Evolutionary conservation across 148 eudicot genomes (phyloP).

Genomic region (Persicaria maculosa): DNA sequence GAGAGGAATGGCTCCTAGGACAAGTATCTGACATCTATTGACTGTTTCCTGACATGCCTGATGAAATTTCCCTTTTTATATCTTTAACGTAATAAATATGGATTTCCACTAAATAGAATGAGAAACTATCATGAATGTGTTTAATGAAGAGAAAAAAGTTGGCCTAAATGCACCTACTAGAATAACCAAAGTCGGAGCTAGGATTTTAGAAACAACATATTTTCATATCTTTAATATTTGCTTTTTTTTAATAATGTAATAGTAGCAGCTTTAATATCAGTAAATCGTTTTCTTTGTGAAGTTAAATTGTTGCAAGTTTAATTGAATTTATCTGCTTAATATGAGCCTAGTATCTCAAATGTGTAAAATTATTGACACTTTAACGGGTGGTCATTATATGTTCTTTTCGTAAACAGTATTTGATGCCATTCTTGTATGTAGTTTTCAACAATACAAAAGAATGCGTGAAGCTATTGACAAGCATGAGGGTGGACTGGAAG

Average conservation of each 20-base stretch:
- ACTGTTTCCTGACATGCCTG: not conserved
- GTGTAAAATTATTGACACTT: not conserved
- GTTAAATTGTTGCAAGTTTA: not conserved
- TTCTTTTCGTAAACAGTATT: not conserved
- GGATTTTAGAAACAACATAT: not conserved
- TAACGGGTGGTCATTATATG: not conserved
- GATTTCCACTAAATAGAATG: not conserved
- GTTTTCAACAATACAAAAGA: slow-evolving; percentile 60
- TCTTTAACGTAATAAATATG: not conserved
- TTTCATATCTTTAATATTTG: not conserved
- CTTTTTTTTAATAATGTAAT: not conserved
- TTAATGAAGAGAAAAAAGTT: not conserved
- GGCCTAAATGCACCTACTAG: not conserved
- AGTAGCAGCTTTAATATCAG: not conserved
- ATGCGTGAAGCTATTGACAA: slow-evolving; percentile 82
- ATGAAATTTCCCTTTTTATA: not conserved
- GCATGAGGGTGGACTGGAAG: slow-evolving; percentile 85
- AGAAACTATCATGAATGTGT: not conserved
- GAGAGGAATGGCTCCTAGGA: not conserved
- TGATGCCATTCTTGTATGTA: slow-evolving; percentile 16
- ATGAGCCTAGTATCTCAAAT: not conserved
- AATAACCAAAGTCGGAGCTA: not conserved
- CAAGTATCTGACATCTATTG: not conserved
- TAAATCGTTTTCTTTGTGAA: not conserved
- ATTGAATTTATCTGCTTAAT: not conserved